Conservation (phyloP, 345 rosid species). For the Eucalyptus paniculata region DNA sequence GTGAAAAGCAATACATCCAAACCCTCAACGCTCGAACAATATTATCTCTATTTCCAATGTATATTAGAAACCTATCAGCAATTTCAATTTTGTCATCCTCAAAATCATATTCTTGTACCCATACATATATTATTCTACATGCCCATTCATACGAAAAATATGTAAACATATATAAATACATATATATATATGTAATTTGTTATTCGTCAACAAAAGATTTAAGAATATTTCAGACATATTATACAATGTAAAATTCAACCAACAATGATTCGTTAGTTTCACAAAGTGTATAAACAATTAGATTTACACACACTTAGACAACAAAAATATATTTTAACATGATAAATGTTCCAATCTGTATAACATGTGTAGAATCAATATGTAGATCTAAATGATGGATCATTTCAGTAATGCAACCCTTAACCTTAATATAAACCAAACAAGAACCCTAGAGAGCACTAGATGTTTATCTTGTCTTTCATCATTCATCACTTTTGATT, state of each 20-base stretch:
- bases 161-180: neutral
- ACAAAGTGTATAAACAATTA: neutral
- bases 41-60: neutral
- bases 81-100: neutral
- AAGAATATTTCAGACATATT: neutral
- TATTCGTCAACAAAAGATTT: neutral
- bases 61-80: neutral
- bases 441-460: neutral
- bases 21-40: neutral
- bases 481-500: neutral
- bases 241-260: neutral
- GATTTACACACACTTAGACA: neutral
- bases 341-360: neutral
- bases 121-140: neutral
- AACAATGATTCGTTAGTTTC: neutral
- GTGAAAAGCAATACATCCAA: neutral
- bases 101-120: neutral
- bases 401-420: neutral
- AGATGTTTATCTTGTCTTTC: neutral
- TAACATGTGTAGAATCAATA: neutral
- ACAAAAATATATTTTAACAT: neutral
- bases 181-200: neutral
- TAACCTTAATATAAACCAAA: neutral
- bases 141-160: neutral
- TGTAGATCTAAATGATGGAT: neutral